phyloP scores from a whole-genome alignment of 2,329 filamentous ascomycete species.

The Ophiocordyceps unilateralis region DNA sequence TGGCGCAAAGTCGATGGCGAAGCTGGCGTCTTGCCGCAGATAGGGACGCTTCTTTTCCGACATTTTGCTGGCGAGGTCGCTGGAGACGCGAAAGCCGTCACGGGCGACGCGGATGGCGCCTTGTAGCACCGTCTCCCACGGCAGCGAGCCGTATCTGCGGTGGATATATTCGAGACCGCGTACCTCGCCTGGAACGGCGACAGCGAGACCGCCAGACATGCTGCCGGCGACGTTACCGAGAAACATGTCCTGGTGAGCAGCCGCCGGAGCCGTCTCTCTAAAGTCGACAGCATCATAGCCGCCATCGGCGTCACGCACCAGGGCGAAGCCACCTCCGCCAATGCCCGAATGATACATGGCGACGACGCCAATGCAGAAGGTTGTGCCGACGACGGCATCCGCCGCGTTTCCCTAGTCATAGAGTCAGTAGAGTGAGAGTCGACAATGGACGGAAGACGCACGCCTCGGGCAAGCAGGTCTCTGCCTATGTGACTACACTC shows the following conservation, averaged over 20 bases:
- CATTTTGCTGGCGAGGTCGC: constrained; percentile 55
- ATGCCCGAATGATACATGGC: constrained; percentile 71
- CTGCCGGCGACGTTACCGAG: constrained; percentile 49
- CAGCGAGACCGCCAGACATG: constrained; percentile 54
- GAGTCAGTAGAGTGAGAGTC: not conserved
- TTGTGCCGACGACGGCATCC: constrained; percentile 58
- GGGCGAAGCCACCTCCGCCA: constrained; percentile 80
- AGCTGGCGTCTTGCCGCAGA: constrained; percentile 55
- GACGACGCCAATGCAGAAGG: constrained; percentile 58
- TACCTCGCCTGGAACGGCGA: constrained; percentile 57
- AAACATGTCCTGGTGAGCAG: constrained; percentile 75
- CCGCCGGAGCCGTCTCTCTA: constrained; percentile 69
- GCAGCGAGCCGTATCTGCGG: constrained; percentile 41
- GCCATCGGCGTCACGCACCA: constrained; percentile 58
- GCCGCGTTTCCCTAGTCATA: constrained; percentile 48
- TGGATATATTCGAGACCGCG: constrained; percentile 69
- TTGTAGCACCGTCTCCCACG: constrained; percentile 55
- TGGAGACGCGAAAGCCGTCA: constrained; percentile 53
- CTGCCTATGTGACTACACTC: constrained; percentile 55
- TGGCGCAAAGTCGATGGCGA: constrained; percentile 79
- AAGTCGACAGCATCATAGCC: constrained; percentile 79
- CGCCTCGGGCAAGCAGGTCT: constrained; percentile 37
- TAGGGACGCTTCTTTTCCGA: constrained; percentile 37
- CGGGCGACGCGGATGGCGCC: constrained; percentile 61
- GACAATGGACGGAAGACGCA: constrained; percentile 10